Conservation (phyloP, 2,329 filamentous ascomycete genomes). For the Aspergillus tubingensis region DNA sequence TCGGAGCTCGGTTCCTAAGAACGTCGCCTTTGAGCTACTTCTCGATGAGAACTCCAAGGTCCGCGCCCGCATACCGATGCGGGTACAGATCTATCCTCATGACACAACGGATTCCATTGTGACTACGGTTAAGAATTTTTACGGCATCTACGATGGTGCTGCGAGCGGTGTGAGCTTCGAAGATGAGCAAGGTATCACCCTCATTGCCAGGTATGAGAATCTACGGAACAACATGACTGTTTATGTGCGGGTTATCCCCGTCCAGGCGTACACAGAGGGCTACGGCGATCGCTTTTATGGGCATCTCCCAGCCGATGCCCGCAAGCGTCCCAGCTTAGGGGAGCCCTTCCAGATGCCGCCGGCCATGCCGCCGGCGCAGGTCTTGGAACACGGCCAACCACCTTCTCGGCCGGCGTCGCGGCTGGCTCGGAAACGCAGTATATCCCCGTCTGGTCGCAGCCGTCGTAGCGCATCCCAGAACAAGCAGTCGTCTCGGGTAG, state of each 20-base stretch:
- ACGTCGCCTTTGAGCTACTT: slow-evolving; percentile 65
- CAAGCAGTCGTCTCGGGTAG: slow-evolving; percentile 68
- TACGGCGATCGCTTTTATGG: slow-evolving; percentile 49
- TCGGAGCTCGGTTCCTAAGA: slow-evolving; percentile 52
- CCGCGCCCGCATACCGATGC: slow-evolving; percentile 64
- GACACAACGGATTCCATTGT: slow-evolving; percentile 98
- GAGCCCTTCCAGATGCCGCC: slow-evolving; percentile 67
- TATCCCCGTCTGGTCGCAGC: slow-evolving; percentile 71
- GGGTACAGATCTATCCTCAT: slow-evolving; percentile 85
- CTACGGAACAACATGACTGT: slow-evolving; percentile 90
- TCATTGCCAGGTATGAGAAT: slow-evolving; percentile 96
- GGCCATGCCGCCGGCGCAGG: slow-evolving; percentile 51
- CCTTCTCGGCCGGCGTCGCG: slow-evolving; percentile 69
- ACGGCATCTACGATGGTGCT: slow-evolving; percentile 83
- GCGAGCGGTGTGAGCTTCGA: slow-evolving; percentile 91
- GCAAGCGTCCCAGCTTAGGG: slow-evolving; percentile 61
- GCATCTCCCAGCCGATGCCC: slow-evolving; percentile 53
- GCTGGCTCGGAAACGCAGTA: slow-evolving; percentile 73
- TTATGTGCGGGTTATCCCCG: slow-evolving; percentile 78
- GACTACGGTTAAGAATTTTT: slow-evolving; percentile 98
- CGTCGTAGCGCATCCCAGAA: slow-evolving; percentile 78
- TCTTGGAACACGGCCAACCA: slow-evolving; percentile 60
- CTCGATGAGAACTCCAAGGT: slow-evolving; percentile 59
- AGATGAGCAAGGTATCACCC: slow-evolving; percentile 81
- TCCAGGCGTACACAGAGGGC: slow-evolving; percentile 54